phyloP scores from a whole-genome alignment of 495 filamentous ascomycete genomes.

The Pyronema omphalodes region DNA sequence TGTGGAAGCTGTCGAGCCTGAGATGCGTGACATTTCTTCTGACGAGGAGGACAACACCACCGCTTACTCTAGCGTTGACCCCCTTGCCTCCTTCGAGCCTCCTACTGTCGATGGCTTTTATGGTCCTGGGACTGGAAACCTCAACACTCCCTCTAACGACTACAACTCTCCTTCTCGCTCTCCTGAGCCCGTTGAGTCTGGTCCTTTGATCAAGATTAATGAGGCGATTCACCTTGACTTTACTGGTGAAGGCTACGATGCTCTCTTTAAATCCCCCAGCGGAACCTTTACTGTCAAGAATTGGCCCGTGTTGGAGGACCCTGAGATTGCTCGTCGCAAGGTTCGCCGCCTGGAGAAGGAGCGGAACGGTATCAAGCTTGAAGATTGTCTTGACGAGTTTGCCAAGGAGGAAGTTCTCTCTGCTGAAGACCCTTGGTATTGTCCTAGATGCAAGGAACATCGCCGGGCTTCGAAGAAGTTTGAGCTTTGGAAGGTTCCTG shows the following conservation, averaged over 20 bases:
- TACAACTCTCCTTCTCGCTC: constrained; percentile 14
- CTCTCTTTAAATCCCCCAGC: constrained; percentile 48
- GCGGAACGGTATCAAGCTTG: constrained; percentile 60
- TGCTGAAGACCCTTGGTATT: constrained; percentile 91
- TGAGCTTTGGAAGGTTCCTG: constrained; percentile 87
- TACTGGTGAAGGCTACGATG: constrained; percentile 44
- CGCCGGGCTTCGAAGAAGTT: constrained; percentile 86
- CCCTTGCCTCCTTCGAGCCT: constrained; percentile 3
- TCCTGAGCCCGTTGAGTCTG: constrained; percentile 24
- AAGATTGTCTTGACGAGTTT: constrained; percentile 85
- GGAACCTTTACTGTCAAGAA: constrained; percentile 23
- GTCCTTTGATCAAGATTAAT: constrained; percentile 48
- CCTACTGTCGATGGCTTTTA: constrained; percentile 11
- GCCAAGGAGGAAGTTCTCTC: constrained; percentile 83
- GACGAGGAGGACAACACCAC: constrained; percentile 1
- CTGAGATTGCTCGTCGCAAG: constrained; percentile 43
- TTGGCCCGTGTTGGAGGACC: constrained; percentile 44
- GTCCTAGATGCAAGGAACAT: constrained; percentile 84
- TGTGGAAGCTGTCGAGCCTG: neutral
- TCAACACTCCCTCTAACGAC: constrained; percentile 11
- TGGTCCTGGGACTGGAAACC: constrained; percentile 11
- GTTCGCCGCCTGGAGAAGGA: constrained; percentile 39
- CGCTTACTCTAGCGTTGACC: neutral
- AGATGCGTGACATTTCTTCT: neutral
- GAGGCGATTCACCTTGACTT: constrained; percentile 81